phyloP scores from a whole-genome alignment of 495 filamentous ascomycete species.

The Cudoniella acicularis region DNA sequence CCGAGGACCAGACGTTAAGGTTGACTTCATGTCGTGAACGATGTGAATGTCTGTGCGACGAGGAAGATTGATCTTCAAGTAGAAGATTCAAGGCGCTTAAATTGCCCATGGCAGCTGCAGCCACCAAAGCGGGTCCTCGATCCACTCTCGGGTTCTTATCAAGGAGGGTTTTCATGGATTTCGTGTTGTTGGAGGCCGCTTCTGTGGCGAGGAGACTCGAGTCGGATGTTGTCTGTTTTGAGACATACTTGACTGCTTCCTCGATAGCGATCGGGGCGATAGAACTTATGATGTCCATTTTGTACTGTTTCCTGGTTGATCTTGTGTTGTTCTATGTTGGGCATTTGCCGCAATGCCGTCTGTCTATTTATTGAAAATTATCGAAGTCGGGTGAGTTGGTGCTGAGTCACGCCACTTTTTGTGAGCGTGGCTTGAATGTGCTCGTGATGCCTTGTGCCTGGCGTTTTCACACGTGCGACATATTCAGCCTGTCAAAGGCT shows the following conservation, averaged over 20 bases:
- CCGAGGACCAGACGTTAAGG: slow-evolving; percentile 1
- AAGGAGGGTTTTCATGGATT: neutral
- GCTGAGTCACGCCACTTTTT: no score
- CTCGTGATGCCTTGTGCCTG: no score
- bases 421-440: no score
- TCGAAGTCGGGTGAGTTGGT: no score
- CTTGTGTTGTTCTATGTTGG: no score
- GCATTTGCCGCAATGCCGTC: no score
- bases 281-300: neutral
- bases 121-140: slow-evolving; percentile 10
- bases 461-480: no score
- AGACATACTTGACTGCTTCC: slow-evolving; percentile 9
- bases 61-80: no score
- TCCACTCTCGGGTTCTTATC: slow-evolving; percentile 3
- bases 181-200: slow-evolving; percentile 2
- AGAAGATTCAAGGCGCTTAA: slow-evolving; percentile 4
- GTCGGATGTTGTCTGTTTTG: neutral
- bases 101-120: neutral
- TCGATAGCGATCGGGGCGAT: slow-evolving; percentile 7
- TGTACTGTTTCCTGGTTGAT: neutral
- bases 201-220: slow-evolving; percentile 2
- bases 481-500: no score
- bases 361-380: no score
- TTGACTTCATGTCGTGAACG: neutral
- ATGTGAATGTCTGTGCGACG: neutral